Conservation (phyloP, 257 asterid genomes). For the Striga asiatica region DNA sequence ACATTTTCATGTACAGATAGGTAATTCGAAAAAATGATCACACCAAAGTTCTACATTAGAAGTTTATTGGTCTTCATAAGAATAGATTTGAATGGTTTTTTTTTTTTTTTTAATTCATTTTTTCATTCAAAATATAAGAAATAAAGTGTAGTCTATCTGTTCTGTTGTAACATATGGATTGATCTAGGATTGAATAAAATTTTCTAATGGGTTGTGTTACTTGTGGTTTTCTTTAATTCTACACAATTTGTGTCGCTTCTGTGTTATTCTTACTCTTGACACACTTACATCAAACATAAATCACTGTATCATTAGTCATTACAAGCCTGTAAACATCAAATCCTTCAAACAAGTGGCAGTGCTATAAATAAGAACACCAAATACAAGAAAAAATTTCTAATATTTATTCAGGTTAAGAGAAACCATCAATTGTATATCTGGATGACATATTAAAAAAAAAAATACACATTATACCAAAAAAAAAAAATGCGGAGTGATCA, state of each 20-base stretch:
- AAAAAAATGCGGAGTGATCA: not conserved
- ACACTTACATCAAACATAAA: not conserved
- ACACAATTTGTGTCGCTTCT: not conserved
- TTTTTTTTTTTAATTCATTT: not conserved
- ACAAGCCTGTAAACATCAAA: not conserved
- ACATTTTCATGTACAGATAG: not conserved
- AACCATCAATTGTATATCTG: not conserved
- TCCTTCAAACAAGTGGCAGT: not conserved
- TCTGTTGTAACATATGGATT: not conserved
- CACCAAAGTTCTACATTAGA: too few species aligned
- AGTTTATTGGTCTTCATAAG: constrained; percentile 12
- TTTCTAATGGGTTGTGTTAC: not conserved
- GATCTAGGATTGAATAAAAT: not conserved
- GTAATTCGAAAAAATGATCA: not conserved
- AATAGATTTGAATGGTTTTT: not conserved
- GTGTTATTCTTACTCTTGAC: not conserved
- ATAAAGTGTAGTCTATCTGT: not conserved
- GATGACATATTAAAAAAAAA: not conserved
- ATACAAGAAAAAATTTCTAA: not conserved
- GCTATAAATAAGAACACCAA: not conserved
- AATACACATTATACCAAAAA: not conserved
- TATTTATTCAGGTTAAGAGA: not conserved
- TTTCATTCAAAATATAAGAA: not conserved
- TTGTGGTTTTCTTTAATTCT: not conserved
- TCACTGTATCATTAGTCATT: not conserved